Evolutionary conservation across 2,329 filamentous ascomycete genomes (phyloP), one percentile per base, ranked within the genome.

Genomic region (Xylariales sp.): DNA sequence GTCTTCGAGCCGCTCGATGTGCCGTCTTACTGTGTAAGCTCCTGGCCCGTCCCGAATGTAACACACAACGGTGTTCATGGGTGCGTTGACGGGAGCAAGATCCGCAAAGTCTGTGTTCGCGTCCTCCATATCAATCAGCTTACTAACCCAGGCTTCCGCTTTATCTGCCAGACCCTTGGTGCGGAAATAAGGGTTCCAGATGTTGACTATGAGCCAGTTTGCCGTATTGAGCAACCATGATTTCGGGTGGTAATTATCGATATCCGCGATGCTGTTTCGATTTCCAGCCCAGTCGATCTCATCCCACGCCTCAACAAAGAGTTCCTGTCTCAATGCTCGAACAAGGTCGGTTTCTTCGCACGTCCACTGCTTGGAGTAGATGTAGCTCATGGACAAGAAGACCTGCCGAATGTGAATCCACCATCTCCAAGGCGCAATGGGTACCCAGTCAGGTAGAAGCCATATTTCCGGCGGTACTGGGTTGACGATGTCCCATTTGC

Each of bases 341-440:
- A 86, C 86, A 2, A 95, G 61, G 4, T 84, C 78, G 29, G 86
- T 91, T 51, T 86, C 74, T 12, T 88, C 85, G 50, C 84, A 85
- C 20, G 74, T 76, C 81, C 88, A 96, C 48, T 74, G 74, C 68
- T 85, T 88, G 0, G 89, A 95, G 70, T 86, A 95, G 31, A 97
- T 64, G 57, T 86, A 96, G 1, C 85, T 82, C 88, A 97, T 96
- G 4, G 90, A 85, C 36, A 95, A 62, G 56, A 91, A 95, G n/a
- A 98, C 90, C 64, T 86, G 82, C n/a, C 93, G 88, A 63, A 96
- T 96, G 55, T 98, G 93, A 55, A 97, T 87, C 91, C 90, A 96
- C 90, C 91, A 96, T 51, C 88, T 74, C 88, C 89, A 95, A 0
- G 91, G 91, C 4, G 88, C 82, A 56, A 95, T 76, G 1, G 90